phyloP scores from a whole-genome alignment of 768 basidiomycete genomes.

The Pisolithus sp. region DNA sequence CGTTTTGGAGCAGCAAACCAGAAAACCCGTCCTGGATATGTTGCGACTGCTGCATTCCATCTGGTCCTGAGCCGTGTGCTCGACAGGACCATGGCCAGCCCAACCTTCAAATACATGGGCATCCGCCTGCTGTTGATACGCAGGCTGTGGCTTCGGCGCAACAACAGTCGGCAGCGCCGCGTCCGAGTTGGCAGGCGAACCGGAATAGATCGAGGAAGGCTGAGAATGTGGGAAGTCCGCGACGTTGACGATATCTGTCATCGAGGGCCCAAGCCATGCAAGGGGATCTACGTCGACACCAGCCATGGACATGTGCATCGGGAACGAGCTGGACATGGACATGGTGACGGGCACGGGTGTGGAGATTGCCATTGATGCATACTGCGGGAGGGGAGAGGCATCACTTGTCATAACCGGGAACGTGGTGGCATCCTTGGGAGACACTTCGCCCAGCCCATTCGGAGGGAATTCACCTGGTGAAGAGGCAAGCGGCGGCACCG shows the following conservation, averaged over 20 bases:
- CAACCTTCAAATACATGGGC: not conserved
- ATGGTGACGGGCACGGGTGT: not conserved
- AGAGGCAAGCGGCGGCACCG: conserved; percentile 17
- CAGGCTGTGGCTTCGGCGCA: conserved; percentile 22
- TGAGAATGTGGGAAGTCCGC: conserved; percentile 20
- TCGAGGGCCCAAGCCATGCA: not conserved
- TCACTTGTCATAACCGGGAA: conserved; percentile 7
- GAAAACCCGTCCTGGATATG: too few relatives aligned
- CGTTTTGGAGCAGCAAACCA: too few relatives aligned
- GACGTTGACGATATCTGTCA: conserved; percentile 5
- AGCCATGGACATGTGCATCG: not conserved
- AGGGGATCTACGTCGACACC: not conserved
- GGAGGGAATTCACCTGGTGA: conserved; percentile 9
- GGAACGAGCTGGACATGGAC: too few relatives aligned
- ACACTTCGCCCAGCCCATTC: conserved; percentile 23
- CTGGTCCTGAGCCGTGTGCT: too few relatives aligned
- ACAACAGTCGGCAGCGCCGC: conserved; percentile 17
- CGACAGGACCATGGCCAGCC: not conserved
- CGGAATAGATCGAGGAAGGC: conserved; percentile 39
- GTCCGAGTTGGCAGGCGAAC: conserved; percentile 33
- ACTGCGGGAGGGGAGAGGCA: not conserved
- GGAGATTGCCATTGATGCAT: not conserved
- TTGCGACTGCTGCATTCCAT: too few relatives aligned
- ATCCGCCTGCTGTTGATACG: not conserved
- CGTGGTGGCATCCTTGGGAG: conserved; percentile 8